These are phyloP conservation scores for Diaporthe destruens DNA, from an alignment of 2,329 filamentous ascomycete species.

Conservation along the genomic window DNA sequence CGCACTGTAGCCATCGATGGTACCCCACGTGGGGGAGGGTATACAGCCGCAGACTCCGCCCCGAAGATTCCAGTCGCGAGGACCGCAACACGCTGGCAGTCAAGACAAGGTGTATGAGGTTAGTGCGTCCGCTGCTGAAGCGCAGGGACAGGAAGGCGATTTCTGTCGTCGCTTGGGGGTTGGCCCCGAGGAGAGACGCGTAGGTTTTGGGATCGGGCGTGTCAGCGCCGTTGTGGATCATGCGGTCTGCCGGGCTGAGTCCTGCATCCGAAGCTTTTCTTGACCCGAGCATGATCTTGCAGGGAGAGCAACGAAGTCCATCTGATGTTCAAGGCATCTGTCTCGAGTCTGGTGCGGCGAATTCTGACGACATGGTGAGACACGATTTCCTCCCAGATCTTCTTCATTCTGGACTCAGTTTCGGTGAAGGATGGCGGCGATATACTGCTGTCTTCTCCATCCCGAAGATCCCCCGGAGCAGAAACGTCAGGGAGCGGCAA, in stretches of 20 bases:
- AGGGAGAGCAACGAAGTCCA: conserved; percentile 57
- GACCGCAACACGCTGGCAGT: background rate
- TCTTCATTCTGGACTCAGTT: background rate
- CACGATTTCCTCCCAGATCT: conserved; percentile 44
- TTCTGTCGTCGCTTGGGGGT: conserved; percentile 53
- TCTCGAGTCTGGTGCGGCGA: conserved; percentile 26
- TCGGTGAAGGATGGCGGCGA: background rate
- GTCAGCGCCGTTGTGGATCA: conserved; percentile 67
- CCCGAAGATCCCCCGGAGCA: background rate
- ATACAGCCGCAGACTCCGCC: background rate
- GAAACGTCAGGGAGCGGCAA: conserved; percentile 40
- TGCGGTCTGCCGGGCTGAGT: conserved; percentile 48
- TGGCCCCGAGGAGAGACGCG: conserved; percentile 49
- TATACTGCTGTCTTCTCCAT: conserved; percentile 11
- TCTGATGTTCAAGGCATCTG: conserved; percentile 57
- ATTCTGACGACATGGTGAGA: conserved; percentile 36
- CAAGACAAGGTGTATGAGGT: conserved; percentile 49
- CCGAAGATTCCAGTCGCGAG: background rate
- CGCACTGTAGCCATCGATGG: conserved; percentile 51
- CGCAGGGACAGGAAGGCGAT: conserved; percentile 48
- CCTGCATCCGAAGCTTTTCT: conserved; percentile 47
- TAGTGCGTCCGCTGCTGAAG: conserved; percentile 29
- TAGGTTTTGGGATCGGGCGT: conserved; percentile 55
- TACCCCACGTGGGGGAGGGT: conserved; percentile 32
- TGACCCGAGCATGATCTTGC: conserved; percentile 52